Base-by-base conservation (phyloP, 2,329 filamentous ascomycete genomes). In the Hymenoscyphus fraxineus region DNA sequence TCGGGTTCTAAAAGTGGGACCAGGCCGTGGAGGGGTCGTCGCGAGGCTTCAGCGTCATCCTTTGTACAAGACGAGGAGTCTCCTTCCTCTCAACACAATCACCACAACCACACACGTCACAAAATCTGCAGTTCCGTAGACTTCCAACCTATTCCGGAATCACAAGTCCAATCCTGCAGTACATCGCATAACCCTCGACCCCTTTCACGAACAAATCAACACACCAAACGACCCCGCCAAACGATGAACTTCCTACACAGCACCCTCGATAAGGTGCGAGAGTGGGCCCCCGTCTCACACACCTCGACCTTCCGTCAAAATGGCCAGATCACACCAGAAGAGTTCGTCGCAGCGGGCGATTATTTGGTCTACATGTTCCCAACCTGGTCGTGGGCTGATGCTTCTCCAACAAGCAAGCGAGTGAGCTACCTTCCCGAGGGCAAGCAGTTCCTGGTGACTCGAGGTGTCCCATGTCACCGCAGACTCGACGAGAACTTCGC, bases 311-410 rank as follows among this genome's bases (percentile, higher is more conserved):
- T 99, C 80, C 91, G 94, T 72, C 85, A 87, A 73, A 97, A 93
- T 4, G 95, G 95, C 70, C 91, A 98, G 80, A 95, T 99, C 79
- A 98, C 94, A 0, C 94, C 94, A 19, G 94, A 97, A 75, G 95
- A 99, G 83, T 99, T 99, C 78, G 84, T 97, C 60, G 89, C 91
- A 3, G 95, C 95, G 3, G 95, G 95, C 72, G 95, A 99, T 81
- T 99, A 98, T 77, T 88, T 99, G 44, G 93, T 97, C 74, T 97
- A 96, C 87, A 98, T 97, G 82, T 99, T 99, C 80, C 95, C 94
- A 9, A 96, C 94, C 65, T 99, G 95, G 95, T 90, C 92, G 59
- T 99, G 95, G 95, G 88, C 90, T 69, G 92, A 95, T 73, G 93
- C 94, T 70, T 91, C 94, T 63, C 87, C 88, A n/a, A 85, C 88